Conservation (phyloP, 164 flowering plant species). For the Dillenia turbinata region DNA sequence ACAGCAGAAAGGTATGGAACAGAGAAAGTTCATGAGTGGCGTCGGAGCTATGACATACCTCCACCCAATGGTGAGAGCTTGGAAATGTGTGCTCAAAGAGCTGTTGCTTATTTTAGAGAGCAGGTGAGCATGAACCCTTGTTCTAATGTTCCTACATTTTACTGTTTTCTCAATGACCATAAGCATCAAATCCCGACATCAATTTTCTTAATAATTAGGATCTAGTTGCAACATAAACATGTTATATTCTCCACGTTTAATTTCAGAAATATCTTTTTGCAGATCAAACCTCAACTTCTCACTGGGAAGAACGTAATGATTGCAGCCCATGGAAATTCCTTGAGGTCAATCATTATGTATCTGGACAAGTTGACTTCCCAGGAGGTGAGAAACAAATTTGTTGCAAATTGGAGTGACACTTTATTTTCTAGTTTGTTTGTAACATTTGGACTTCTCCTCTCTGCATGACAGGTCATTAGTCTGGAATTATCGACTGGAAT, state of each 20-base stretch:
- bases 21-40: conserved; percentile 95
- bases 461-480: conserved; percentile 66
- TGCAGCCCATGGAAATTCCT: conserved; percentile 97
- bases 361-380: conserved; percentile 93
- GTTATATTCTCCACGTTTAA: conserved; percentile 14
- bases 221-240: not conserved
- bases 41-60: conserved; percentile 92
- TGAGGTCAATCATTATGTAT: conserved; percentile 98
- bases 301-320: conserved; percentile 92
- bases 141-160: not conserved
- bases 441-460: not conserved
- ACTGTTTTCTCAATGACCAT: not conserved
- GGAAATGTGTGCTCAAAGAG: conserved; percentile 99
- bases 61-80: conserved; percentile 99
- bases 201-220: not conserved
- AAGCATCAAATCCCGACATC: no score
- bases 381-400: conserved; percentile 46
- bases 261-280: conserved; percentile 16
- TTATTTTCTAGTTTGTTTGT: not conserved
- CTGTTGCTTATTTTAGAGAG: conserved; percentile 92
- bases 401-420: not conserved
- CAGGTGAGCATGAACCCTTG: conserved; percentile 32
- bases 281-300: conserved; percentile 84
- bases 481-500: conserved; percentile 92
- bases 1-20: conserved; percentile 93